Base-by-base conservation (phyloP, 192 early-diverging fungal species). In the Ambispora gerdemannii region DNA sequence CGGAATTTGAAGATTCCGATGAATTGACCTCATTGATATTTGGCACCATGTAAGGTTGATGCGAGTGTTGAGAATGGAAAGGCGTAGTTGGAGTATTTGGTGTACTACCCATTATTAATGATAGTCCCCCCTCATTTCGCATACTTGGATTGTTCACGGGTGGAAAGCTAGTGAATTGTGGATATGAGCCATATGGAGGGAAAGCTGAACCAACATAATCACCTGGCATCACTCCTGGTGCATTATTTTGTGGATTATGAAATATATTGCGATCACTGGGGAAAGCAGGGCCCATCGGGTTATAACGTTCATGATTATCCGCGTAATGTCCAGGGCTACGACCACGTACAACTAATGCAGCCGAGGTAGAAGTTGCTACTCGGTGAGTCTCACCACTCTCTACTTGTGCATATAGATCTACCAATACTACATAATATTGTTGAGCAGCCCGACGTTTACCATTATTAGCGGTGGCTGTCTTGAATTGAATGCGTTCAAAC, bases 401-500 rank as follows among this genome's bases (percentile, higher is more conserved):
- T 32, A 82, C 83, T 56, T 89, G 83, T n/a, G 86, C 95, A 74
- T 82, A 89, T 24, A 97, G 80, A 70, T 92, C 89, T 0, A 94
- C 86, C 25, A 83, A 74, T 43, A 97, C 81, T n/a, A 88, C 83
- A 71, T 95, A 95, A 79, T 95, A 96, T 74, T 98, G 96, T 76
- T 98, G 96, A 11, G 95, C 93, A 15, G 92, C 93, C 22, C 92
- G 82, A 50, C 95, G 86, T 76, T 94, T 94, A 58, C 93, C 93
- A 71, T 95, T 97, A 77, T 97, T 98, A 27, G 93, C 92, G 0
- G 96, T 98, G 22, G 95, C 95, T 0, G 91, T 90, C 72, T 97
- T 97, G 87, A 98, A 98, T 81, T 98, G 96, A 38, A 98, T 82
- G 35, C 96, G 85, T 64, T 98, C 94, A 75, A 93, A 98, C 47